phyloP scores from a whole-genome alignment of 164 flowering plant species.

The Pachysandra terminalis region DNA sequence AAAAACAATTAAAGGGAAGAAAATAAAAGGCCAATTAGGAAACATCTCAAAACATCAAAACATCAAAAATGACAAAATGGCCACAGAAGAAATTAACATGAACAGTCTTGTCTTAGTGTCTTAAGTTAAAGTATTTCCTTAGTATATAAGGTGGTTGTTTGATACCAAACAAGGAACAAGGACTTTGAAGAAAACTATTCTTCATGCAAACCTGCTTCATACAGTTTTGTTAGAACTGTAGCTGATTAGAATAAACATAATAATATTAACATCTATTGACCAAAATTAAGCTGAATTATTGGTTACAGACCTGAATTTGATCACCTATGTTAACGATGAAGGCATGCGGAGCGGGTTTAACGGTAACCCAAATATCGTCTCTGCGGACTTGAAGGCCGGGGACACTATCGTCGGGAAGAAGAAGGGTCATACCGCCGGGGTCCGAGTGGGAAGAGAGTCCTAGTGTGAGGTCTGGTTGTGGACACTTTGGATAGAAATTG shows the following conservation, averaged over 20 bases:
- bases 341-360: slow-evolving; percentile 64
- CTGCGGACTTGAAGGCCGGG: slow-evolving; percentile 70
- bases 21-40: background rate
- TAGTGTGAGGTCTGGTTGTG: slow-evolving; percentile 74
- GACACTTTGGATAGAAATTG: slow-evolving; percentile 84
- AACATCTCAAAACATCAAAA: background rate
- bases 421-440: slow-evolving; percentile 83
- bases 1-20: background rate
- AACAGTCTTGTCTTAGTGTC: background rate
- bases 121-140: background rate
- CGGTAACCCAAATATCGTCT: slow-evolving; percentile 61
- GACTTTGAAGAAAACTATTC: background rate
- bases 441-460: slow-evolving; percentile 90
- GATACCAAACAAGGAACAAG: background rate
- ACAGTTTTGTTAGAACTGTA: background rate
- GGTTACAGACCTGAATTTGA: slow-evolving; percentile 67
- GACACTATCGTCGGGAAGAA: slow-evolving; percentile 63
- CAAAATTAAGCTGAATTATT: background rate
- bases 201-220: background rate
- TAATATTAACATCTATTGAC: background rate
- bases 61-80: background rate
- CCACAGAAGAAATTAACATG: background rate
- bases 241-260: background rate
- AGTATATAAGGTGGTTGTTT: background rate
- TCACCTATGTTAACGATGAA: slow-evolving; percentile 83